Conservation (phyloP, 1,284 basidiomycete species). For the Ceratorhiza oryzae-sativae region DNA sequence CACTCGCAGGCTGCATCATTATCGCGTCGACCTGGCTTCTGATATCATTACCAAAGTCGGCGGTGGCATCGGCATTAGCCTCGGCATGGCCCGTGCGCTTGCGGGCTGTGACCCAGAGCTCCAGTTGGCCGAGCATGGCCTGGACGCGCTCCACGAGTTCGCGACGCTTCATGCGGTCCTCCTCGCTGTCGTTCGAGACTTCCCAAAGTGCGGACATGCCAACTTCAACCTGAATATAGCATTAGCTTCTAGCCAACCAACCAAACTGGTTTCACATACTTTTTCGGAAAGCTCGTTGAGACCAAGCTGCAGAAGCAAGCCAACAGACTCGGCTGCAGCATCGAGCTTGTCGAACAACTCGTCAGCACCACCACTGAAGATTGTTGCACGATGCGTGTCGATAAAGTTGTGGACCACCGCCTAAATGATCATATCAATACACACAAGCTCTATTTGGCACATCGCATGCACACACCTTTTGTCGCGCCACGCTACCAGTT, state of each 20-base stretch:
- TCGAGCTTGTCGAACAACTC: constrained; percentile 58
- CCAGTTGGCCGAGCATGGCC: constrained; percentile 55
- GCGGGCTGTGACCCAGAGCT: constrained; percentile 55
- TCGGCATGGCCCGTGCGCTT: background rate
- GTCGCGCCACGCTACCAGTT: constrained; percentile 63
- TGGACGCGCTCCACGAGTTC: constrained; percentile 51
- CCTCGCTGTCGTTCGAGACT: constrained; percentile 57
- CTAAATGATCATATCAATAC: constrained; percentile 49
- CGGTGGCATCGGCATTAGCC: background rate
- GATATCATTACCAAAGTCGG: background rate
- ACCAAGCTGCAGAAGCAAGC: constrained; percentile 56
- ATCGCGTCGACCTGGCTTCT: constrained; percentile 2
- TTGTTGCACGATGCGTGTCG: constrained; percentile 55
- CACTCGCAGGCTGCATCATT: constrained; percentile 2
- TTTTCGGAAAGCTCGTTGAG: constrained; percentile 62
- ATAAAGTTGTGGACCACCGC: constrained; percentile 58
- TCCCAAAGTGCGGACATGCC: constrained; percentile 68
- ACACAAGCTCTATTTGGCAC: background rate
- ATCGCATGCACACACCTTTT: constrained; percentile 57
- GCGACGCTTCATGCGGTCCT: constrained; percentile 55
- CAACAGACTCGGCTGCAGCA: constrained; percentile 59
- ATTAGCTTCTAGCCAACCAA: background rate
- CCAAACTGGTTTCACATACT: constrained; percentile 50
- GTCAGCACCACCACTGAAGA: constrained; percentile 63
- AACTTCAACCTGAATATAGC: constrained; percentile 59